Evolutionary conservation across 2,329 filamentous ascomycete species (phyloP).

Genomic region (Graphilbum fragrans): DNA sequence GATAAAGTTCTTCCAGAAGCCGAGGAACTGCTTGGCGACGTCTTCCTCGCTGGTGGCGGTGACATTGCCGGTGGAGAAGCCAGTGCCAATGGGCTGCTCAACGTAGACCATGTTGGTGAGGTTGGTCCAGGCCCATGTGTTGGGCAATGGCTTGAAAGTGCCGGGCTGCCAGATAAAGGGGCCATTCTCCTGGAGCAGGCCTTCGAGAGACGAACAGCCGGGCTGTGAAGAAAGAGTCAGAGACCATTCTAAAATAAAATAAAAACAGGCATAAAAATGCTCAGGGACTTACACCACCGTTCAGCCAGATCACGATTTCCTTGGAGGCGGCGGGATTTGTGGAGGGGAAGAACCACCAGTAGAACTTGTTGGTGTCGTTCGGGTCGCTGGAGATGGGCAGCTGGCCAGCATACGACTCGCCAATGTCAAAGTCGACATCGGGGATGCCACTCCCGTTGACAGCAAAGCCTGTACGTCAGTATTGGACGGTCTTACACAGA

Average conservation of each 20-base stretch:
- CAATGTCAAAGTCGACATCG: slow-evolving; percentile 56
- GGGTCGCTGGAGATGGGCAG: slow-evolving; percentile 41
- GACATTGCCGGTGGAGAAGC: slow-evolving; percentile 53
- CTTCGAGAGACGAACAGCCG: slow-evolving; percentile 51
- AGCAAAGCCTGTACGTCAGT: slow-evolving; percentile 30
- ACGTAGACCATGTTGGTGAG: slow-evolving; percentile 69
- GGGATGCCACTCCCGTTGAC: slow-evolving; percentile 55
- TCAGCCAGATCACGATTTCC: slow-evolving; percentile 52
- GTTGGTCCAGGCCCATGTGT: slow-evolving; percentile 63
- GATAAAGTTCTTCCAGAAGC: slow-evolving; percentile 70
- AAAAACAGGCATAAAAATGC: not conserved
- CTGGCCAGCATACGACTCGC: slow-evolving; percentile 52
- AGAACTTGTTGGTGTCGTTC: slow-evolving; percentile 36
- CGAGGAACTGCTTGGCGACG: slow-evolving; percentile 58
- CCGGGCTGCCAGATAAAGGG: slow-evolving; percentile 61
- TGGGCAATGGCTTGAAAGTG: slow-evolving; percentile 50
- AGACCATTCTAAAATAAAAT: not conserved
- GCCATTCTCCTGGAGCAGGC: slow-evolving; percentile 66
- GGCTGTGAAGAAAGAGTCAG: slow-evolving; percentile 21
- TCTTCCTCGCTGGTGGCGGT: slow-evolving; percentile 56
- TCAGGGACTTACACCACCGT: slow-evolving; percentile 31
- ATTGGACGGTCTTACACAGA: not conserved
- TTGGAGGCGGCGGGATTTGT: slow-evolving; percentile 34
- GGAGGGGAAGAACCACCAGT: slow-evolving; percentile 57
- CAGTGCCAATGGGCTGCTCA: slow-evolving; percentile 56